These are phyloP conservation scores for Pholiota microspora DNA, from an alignment of 768 basidiomycete genomes.

Conservation along the genomic window DNA sequence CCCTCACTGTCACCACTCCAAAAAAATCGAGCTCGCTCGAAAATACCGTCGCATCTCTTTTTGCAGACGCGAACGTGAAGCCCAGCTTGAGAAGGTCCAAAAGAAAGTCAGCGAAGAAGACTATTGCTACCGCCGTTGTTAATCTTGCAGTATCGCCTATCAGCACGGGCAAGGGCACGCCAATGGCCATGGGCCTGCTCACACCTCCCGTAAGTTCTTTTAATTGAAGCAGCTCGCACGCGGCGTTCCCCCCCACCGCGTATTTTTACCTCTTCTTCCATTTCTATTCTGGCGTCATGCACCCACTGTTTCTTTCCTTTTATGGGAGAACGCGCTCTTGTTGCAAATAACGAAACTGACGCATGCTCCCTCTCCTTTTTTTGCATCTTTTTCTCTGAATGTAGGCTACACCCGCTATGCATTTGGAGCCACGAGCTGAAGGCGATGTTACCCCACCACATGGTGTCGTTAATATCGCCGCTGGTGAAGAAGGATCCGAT, in stretches of 20 bases:
- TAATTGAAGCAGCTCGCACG: background rate
- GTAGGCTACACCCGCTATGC: background rate
- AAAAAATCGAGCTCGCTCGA: background rate
- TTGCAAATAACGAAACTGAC: background rate
- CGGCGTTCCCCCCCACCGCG: background rate
- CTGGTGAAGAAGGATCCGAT: background rate
- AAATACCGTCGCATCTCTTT: background rate
- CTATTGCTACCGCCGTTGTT: background rate
- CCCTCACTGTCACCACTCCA: background rate
- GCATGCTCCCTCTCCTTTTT: background rate
- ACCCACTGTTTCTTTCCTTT: background rate
- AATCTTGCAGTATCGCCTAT: background rate
- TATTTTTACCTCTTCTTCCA: background rate
- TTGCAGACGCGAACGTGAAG: background rate
- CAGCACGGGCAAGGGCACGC: background rate
- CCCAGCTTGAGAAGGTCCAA: background rate
- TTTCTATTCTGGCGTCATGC: background rate
- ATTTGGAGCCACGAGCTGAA: background rate
- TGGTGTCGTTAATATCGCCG: background rate
- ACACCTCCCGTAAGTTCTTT: constrained; percentile 7
- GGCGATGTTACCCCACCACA: background rate
- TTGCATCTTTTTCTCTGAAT: background rate
- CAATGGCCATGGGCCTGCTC: background rate
- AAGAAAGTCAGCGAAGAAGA: background rate
- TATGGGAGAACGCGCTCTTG: background rate